phyloP scores from a whole-genome alignment of 2,329 filamentous ascomycete species.

The Sphaerostilbella broomeana region DNA sequence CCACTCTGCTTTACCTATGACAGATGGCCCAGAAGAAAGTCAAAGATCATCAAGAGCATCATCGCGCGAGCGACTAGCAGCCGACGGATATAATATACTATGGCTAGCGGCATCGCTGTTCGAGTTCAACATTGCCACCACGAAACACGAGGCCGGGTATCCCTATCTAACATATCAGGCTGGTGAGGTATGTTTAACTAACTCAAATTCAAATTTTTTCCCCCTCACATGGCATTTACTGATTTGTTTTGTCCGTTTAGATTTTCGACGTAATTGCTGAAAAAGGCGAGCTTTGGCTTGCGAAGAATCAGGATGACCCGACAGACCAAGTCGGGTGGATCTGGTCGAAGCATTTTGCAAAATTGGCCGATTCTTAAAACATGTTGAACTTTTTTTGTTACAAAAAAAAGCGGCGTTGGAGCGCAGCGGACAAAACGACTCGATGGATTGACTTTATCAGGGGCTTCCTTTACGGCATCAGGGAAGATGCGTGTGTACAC shows the following conservation, averaged over 20 bases:
- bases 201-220: no score
- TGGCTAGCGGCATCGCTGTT: slow-evolving; percentile 93
- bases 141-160: slow-evolving; percentile 87
- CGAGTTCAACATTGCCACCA: slow-evolving; percentile 93
- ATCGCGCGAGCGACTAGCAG: slow-evolving; percentile 49
- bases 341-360: slow-evolving; percentile 96
- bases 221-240: no score
- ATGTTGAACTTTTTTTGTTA: slow-evolving; percentile 10
- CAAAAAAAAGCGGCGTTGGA: slow-evolving; percentile 13
- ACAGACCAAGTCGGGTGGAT: slow-evolving; percentile 84
- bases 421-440: slow-evolving; percentile 16
- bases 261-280: slow-evolving; percentile 91
- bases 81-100: slow-evolving; percentile 62
- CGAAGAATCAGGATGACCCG: slow-evolving; percentile 90
- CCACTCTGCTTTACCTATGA: slow-evolving; percentile 77
- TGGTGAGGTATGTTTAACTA: slow-evolving; percentile 60
- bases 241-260: no score
- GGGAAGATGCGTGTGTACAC: slow-evolving; percentile 11
- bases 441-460: slow-evolving; percentile 8
- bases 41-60: slow-evolving; percentile 52
- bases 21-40: slow-evolving; percentile 54
- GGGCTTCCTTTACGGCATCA: slow-evolving; percentile 9
- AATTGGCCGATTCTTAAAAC: slow-evolving; percentile 46
- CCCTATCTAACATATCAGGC: slow-evolving; percentile 93
- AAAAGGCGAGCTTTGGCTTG: slow-evolving; percentile 96